A percentile compares a stretch with the other conserved stretches of the same genome.
These are phyloP conservation scores for Quercus agrifolia DNA, from an alignment of 306 rosid species.

Conservation along the genomic window DNA sequence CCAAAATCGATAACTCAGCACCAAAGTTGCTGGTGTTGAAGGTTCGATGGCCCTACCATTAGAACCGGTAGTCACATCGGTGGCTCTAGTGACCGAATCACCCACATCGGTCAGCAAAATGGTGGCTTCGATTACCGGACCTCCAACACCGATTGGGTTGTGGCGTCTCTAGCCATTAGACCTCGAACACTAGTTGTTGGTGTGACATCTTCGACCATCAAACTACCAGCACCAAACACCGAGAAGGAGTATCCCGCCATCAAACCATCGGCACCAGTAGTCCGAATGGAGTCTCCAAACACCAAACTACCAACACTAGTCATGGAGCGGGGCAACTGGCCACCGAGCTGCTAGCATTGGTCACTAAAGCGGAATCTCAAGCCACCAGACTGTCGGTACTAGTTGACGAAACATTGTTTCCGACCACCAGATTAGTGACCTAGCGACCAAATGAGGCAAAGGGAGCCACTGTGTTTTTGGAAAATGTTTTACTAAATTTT, in stretches of 20 bases:
- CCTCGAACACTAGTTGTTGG: too few species aligned
- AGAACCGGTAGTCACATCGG: fast-evolving
- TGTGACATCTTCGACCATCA: fast-evolving
- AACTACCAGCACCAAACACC: too few species aligned
- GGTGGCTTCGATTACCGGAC: too few species aligned
- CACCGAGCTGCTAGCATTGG: fast-evolving
- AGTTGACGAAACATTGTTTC: too few species aligned
- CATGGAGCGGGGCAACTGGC: fast-evolving
- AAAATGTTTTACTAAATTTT: too few species aligned
- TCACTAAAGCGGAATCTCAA: fast-evolving
- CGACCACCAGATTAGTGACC: fast-evolving
- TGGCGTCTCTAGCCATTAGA: fast-evolving
- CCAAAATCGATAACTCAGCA: too few species aligned
- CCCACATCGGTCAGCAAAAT: fast-evolving
- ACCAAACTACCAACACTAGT: too few species aligned
- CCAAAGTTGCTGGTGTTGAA: too few species aligned
- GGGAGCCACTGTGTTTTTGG: too few species aligned
- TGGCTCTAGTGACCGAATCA: fast-evolving
- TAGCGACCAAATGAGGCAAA: too few species aligned
- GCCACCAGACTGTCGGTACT: fast-evolving
- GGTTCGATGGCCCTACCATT: fast-evolving
- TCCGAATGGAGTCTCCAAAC: too few species aligned
- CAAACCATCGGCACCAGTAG: fast-evolving
- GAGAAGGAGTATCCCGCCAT: too few species aligned
- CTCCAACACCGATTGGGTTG: fast-evolving